Evolutionary conservation across 2,329 filamentous ascomycete genomes (phyloP).

Genomic region (Monosporascus sp.): DNA sequence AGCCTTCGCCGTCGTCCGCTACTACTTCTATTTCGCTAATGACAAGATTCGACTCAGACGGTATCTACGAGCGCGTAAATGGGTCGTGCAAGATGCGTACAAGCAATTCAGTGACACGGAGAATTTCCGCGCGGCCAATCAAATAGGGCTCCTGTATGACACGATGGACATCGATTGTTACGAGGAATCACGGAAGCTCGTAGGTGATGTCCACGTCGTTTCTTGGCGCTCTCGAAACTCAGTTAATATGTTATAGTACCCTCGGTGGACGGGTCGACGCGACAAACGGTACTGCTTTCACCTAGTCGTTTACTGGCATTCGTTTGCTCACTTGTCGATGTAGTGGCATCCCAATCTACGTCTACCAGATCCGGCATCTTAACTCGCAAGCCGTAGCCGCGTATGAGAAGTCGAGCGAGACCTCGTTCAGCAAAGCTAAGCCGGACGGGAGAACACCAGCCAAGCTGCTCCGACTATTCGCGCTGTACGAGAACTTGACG

Average conservation of each 20-base stretch:
- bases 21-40: slow-evolving; percentile 7
- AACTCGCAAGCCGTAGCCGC: slow-evolving; percentile 74
- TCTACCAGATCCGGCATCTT: slow-evolving; percentile 80
- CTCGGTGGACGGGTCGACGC: slow-evolving; percentile 89
- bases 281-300: slow-evolving; percentile 51
- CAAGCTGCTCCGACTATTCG: slow-evolving; percentile 80
- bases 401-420: slow-evolving; percentile 63
- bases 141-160: slow-evolving; percentile 73
- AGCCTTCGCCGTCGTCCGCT: neutral
- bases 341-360: slow-evolving; percentile 85
- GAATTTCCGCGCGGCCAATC: slow-evolving; percentile 76
- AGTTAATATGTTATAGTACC: slow-evolving; percentile 55
- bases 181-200: slow-evolving; percentile 71
- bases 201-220: slow-evolving; percentile 28
- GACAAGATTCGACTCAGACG: slow-evolving; percentile 47
- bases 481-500: slow-evolving; percentile 88
- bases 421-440: slow-evolving; percentile 52
- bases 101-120: slow-evolving; percentile 85
- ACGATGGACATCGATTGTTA: slow-evolving; percentile 83
- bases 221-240: slow-evolving; percentile 14
- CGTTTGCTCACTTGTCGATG: neutral
- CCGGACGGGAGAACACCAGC: slow-evolving; percentile 62
- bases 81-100: slow-evolving; percentile 70
- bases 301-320: neutral
- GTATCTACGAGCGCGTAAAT: slow-evolving; percentile 80